Evolutionary conservation across 2,329 filamentous ascomycete genomes (phyloP).

Genomic region (Xylariaceae sp.): DNA sequence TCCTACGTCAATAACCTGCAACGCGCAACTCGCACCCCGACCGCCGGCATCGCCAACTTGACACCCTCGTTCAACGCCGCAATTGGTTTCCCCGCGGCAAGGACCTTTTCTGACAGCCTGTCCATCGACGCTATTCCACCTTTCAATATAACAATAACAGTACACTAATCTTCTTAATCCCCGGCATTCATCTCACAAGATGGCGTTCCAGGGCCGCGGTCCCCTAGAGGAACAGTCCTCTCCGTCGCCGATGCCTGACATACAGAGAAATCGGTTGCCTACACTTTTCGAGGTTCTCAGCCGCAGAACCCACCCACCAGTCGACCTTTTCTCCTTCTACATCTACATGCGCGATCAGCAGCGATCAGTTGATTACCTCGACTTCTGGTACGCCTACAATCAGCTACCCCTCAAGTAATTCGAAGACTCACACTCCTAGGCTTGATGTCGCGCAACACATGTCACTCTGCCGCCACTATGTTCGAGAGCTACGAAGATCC

Average conservation of each 20-base stretch:
- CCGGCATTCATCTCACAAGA: constrained; percentile 25
- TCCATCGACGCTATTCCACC: not conserved
- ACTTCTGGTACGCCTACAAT: constrained; percentile 75
- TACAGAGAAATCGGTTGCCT: constrained; percentile 76
- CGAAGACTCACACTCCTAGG: constrained; percentile 49
- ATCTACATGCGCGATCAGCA: constrained; percentile 99
- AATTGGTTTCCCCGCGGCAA: not conserved
- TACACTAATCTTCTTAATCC: not conserved
- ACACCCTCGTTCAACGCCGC: constrained; percentile 6
- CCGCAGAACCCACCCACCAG: constrained; percentile 86
- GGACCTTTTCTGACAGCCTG: not conserved
- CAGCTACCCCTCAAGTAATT: not conserved
- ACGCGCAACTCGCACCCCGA: not conserved
- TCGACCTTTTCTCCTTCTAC: constrained; percentile 98
- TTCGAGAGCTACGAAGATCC: constrained; percentile 87
- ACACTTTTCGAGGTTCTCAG: constrained; percentile 95
- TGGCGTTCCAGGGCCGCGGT: constrained; percentile 34
- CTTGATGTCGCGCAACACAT: constrained; percentile 99
- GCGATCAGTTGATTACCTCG: constrained; percentile 92
- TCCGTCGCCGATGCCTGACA: constrained; percentile 55
- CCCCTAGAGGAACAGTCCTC: constrained; percentile 33
- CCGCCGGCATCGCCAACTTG: constrained; percentile 4
- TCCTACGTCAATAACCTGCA: not conserved
- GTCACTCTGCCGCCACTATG: constrained; percentile 94
- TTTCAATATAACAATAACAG: not conserved